Evolutionary conservation across 495 filamentous ascomycete genomes (phyloP), one percentile per base, ranked within the genome.

Genomic region (Xylona heveae): DNA sequence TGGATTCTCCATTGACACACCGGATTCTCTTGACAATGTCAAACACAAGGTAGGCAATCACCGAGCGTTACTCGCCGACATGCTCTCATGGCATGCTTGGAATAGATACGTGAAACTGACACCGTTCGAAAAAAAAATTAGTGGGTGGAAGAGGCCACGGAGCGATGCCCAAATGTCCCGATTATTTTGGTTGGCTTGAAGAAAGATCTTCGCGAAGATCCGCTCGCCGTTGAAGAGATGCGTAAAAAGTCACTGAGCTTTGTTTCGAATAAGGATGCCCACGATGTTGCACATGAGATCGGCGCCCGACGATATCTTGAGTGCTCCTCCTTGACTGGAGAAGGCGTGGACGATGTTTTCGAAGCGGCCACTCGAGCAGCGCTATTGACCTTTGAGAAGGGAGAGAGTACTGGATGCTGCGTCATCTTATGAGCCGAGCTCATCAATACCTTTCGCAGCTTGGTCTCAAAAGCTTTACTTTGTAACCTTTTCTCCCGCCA

Each of bases 301-400:
- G 83, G 85, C 25, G 88, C 85, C 31, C 66, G 79, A 41, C 92
- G 92, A 56, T 99, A 99, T 43, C 73, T 99, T 30, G 88, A 99
- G 49, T 99, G 88, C 55, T 94, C 84, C 3, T 85, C 78, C 19
- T 54, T 99, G 41, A 93, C 79, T n/a, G 88, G 88, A 30, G 90
- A 99, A 48, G 88, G 88, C 8, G 88, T 99, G 15, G 88, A 99
- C 51, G 88, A 99, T 54, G 88, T 99, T 8, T 99, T 99, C 46
- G 88, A 99, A 50, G 88, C 88, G 18, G 88, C 88, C 6, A 99
- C 88, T 33, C 66, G 88, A 45, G 85, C 88, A n/a, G 84, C 88
- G 18, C 59, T 99, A 34, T 63, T 93, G 13, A 85, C 72, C 22
- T 88, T 90, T 36, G 85, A 95, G 44, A 85, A 85, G 52, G 69